Conservation (phyloP, 192 early-diverging fungal species). For the Podila clonocystis region DNA sequence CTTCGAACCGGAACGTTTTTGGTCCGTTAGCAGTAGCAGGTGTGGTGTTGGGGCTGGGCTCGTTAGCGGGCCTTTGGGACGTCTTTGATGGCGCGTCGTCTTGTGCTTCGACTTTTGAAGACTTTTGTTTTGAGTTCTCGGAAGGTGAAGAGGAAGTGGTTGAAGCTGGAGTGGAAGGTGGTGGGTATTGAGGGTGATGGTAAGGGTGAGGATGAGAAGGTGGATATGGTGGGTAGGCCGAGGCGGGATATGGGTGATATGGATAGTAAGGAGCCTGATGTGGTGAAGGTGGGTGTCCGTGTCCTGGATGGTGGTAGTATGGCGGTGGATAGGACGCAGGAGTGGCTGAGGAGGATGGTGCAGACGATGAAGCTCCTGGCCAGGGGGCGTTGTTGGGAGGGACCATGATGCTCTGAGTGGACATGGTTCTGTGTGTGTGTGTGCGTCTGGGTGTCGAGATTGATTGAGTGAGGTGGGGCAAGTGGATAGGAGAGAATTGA, state of each 20-base stretch:
- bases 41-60: not conserved
- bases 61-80: not conserved
- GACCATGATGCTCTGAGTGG: constrained; percentile 38
- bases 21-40: constrained; percentile 7
- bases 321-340: not conserved
- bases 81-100: not conserved
- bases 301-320: constrained; percentile 1
- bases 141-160: not conserved
- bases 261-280: constrained; percentile 41
- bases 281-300: constrained; percentile 18
- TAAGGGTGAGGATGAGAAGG: not conserved
- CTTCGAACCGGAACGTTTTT: constrained; percentile 44
- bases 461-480: not conserved
- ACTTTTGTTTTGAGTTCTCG: constrained; percentile 2
- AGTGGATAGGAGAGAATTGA: not conserved
- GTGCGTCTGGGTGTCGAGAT: not conserved
- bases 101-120: constrained; percentile 4
- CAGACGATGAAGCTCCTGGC: constrained; percentile 16
- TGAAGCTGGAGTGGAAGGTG: constrained; percentile 1
- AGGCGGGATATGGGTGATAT: constrained; percentile 28
- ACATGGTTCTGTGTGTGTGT: constrained; percentile 9
- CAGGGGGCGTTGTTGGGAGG: constrained; percentile 42
- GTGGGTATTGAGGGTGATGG: constrained; percentile 7
- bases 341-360: not conserved
- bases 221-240: constrained; percentile 24